Conservation (phyloP, 2,329 filamentous ascomycete genomes). For the Saccharata proteae region DNA sequence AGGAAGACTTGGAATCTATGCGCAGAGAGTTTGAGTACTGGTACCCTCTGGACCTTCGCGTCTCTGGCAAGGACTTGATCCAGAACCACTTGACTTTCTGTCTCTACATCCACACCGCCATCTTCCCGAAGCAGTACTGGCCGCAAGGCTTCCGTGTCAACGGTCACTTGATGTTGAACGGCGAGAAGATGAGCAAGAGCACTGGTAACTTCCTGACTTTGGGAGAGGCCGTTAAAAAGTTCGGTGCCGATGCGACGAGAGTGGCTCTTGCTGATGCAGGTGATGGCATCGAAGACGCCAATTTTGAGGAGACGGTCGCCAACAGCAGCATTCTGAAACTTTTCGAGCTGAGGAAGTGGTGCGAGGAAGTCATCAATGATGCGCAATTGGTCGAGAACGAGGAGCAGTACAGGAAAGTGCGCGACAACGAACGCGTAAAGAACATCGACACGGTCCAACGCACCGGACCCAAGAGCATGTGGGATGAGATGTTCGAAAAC, state of each 20-base stretch:
- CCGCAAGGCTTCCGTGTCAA: constrained; percentile 77
- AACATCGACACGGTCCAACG: constrained; percentile 53
- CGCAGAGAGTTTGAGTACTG: constrained; percentile 92
- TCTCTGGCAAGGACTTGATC: constrained; percentile 64
- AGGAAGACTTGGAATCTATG: constrained; percentile 65
- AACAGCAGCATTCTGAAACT: constrained; percentile 84
- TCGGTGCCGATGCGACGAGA: constrained; percentile 83
- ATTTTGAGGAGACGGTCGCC: constrained; percentile 91
- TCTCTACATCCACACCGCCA: constrained; percentile 82
- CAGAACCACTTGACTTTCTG: constrained; percentile 91
- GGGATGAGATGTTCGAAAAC: constrained; percentile 84
- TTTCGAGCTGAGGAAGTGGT: constrained; percentile 78
- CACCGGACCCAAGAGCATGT: constrained; percentile 55
- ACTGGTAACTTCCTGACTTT: constrained; percentile 96
- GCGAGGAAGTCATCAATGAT: constrained; percentile 69
- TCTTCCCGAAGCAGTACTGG: constrained; percentile 85
- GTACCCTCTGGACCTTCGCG: constrained; percentile 82
- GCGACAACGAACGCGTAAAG: constrained; percentile 32
- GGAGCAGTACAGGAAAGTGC: constrained; percentile 29
- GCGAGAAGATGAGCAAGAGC: constrained; percentile 97
- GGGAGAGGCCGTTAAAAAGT: constrained; percentile 75
- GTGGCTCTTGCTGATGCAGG: constrained; percentile 90
- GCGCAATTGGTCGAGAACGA: constrained; percentile 31
- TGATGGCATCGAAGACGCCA: constrained; percentile 88
- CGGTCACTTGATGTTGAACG: constrained; percentile 87